Conservation (phyloP, 257 asterid species). For the Plectranthus barbatus region DNA sequence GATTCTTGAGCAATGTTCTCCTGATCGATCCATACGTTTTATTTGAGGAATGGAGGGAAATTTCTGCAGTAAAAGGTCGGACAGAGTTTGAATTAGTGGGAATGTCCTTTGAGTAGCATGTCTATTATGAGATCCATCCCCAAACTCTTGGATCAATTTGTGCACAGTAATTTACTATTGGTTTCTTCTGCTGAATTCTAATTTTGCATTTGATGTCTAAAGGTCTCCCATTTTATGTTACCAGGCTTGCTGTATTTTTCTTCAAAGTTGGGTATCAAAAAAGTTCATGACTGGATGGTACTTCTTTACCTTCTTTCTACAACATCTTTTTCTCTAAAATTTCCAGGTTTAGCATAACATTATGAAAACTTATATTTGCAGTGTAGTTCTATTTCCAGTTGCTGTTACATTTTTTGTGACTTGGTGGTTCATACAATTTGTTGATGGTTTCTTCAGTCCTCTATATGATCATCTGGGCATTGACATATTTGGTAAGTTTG, state of each 20-base stretch:
- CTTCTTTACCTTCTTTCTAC: constrained; percentile 13
- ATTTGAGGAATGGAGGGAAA: not conserved
- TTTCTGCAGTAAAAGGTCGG: not conserved
- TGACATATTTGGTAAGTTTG: constrained; percentile 66
- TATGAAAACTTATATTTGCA: constrained; percentile 34
- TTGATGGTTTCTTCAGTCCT: constrained; percentile 98
- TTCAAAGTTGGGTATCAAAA: constrained; percentile 88
- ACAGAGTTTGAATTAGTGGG: not conserved
- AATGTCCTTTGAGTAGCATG: not conserved
- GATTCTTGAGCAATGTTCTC: not conserved
- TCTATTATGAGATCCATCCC: not conserved
- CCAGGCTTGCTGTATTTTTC: constrained; percentile 88
- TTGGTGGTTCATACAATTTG: constrained; percentile 94
- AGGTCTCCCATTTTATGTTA: constrained; percentile 10
- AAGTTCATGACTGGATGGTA: constrained; percentile 99
- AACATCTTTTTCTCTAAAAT: not conserved
- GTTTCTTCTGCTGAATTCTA: not conserved
- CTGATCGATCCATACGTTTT: not conserved
- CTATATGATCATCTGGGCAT: constrained; percentile 73
- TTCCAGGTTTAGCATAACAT: constrained; percentile 7
- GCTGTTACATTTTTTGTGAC: constrained; percentile 85
- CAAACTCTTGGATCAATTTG: not conserved
- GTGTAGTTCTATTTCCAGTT: constrained; percentile 86
- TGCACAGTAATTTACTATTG: not conserved
- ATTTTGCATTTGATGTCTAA: constrained; percentile 1